A percentile compares a stretch with the other conserved stretches of the same genome.
Conservation (phyloP, 2,329 filamentous ascomycete genomes). For the Fusarium lateritium region DNA sequence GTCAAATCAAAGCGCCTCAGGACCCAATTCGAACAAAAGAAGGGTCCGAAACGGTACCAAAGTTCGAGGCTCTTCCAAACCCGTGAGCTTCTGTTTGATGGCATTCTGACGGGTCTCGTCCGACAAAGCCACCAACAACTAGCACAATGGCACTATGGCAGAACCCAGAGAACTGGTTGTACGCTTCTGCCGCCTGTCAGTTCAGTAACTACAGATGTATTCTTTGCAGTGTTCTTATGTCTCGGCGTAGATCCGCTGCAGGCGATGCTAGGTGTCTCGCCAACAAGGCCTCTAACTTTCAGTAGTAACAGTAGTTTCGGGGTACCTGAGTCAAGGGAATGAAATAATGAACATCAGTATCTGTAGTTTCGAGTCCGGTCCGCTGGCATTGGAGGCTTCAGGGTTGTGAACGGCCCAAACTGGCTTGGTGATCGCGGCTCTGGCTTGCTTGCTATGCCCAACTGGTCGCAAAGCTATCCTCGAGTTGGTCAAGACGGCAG, state of each 20-base stretch:
- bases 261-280: constrained; percentile 36
- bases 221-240: constrained; percentile 20
- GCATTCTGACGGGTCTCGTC: constrained; percentile 16
- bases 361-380: constrained; percentile 20
- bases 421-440: constrained; percentile 36
- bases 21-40: constrained; percentile 19
- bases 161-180: constrained; percentile 21
- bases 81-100: constrained; percentile 2
- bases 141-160: constrained; percentile 12
- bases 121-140: constrained; percentile 9
- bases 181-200: constrained; percentile 25
- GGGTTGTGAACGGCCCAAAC: constrained; percentile 28
- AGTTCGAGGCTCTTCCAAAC: constrained; percentile 12
- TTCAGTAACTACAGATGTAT: constrained; percentile 5
- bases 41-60: constrained; percentile 8
- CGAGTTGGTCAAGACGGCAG: constrained; percentile 32
- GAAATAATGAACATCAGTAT: constrained; percentile 22
- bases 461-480: constrained; percentile 19
- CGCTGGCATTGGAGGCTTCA: constrained; percentile 17
- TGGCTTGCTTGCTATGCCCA: constrained; percentile 33
- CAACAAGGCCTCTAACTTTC: constrained; percentile 5
- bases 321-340: constrained; percentile 44
- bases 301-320: constrained; percentile 23
- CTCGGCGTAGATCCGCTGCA: constrained; percentile 34
- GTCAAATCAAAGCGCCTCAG: constrained; percentile 29